Percentiles rank a stretch among this genome's conserved stretches.
phyloP scores from a whole-genome alignment of 179 eudicot species.

The Actinidia arguta region DNA sequence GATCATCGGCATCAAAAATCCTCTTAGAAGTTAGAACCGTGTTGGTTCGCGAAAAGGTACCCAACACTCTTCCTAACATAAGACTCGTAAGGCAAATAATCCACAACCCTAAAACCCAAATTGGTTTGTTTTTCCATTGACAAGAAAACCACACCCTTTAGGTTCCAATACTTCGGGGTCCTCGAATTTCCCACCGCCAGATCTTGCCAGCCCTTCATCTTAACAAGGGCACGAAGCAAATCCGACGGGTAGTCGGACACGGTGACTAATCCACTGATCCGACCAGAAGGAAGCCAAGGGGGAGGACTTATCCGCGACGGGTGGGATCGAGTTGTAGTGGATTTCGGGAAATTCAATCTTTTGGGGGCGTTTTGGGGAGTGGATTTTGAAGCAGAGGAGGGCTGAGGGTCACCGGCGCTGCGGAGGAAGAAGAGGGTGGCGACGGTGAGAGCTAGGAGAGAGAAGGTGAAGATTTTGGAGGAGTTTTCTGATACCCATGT shows the following conservation, averaged over 20 bases:
- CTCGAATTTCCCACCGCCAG: conserved; percentile 82
- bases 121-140: conserved; percentile 81
- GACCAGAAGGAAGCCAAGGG: conserved; percentile 65
- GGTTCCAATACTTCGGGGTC: conserved; percentile 86
- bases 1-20: conserved; percentile 86
- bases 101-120: conserved; percentile 76
- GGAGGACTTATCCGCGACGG: conserved; percentile 61
- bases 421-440: conserved; percentile 76
- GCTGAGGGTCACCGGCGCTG: conserved; percentile 65
- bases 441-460: conserved; percentile 60
- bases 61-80: conserved; percentile 91
- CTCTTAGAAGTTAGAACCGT: conserved; percentile 77
- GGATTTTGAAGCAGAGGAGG: conserved; percentile 60
- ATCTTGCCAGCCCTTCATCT: conserved; percentile 90
- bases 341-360: conserved; percentile 56
- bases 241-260: conserved; percentile 76
- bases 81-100: conserved; percentile 82
- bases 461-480: conserved; percentile 57
- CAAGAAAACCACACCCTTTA: conserved; percentile 79
- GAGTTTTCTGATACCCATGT: conserved; percentile 75
- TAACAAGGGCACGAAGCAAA: conserved; percentile 53
- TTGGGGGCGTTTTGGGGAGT: conserved; percentile 39
- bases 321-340: conserved; percentile 53
- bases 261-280: conserved; percentile 84
- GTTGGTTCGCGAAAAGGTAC: conserved; percentile 94